Percentiles rank a stretch among this genome's conserved stretches.
These are phyloP conservation scores for Boletus edulis DNA, from an alignment of 768 basidiomycete genomes.

Conservation along the genomic window DNA sequence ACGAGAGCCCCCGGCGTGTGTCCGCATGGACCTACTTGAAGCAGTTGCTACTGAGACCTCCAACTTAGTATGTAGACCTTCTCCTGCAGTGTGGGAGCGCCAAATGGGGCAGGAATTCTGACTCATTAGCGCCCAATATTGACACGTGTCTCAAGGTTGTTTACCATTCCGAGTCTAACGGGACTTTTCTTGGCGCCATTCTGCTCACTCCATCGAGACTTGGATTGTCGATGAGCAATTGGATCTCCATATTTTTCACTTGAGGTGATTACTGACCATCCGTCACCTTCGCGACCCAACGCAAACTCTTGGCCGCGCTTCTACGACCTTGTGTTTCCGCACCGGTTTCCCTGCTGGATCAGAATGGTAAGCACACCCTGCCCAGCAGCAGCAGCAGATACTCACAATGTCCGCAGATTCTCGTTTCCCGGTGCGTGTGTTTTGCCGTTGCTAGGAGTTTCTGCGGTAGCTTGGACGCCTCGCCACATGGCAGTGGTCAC, in stretches of 20 bases:
- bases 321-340: neutral
- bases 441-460: neutral
- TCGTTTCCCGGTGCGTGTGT: neutral
- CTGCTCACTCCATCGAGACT: too few species aligned
- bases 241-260: neutral
- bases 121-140: too few species aligned
- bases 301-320: neutral
- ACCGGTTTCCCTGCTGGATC: neutral
- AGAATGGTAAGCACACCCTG: neutral
- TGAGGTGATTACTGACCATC: neutral
- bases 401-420: conserved; percentile 7
- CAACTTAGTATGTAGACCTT: too few species aligned
- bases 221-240: neutral
- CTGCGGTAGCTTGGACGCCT: neutral
- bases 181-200: too few species aligned
- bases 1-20: too few species aligned
- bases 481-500: neutral
- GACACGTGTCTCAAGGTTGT: too few species aligned
- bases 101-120: too few species aligned
- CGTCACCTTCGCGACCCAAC: neutral
- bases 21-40: too few species aligned
- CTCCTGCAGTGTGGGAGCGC: too few species aligned
- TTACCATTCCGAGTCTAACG: too few species aligned
- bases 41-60: too few species aligned
- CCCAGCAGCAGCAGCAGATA: neutral